phyloP scores from a whole-genome alignment of 495 filamentous ascomycete species.

The Annulohypoxylon maeteangense region DNA sequence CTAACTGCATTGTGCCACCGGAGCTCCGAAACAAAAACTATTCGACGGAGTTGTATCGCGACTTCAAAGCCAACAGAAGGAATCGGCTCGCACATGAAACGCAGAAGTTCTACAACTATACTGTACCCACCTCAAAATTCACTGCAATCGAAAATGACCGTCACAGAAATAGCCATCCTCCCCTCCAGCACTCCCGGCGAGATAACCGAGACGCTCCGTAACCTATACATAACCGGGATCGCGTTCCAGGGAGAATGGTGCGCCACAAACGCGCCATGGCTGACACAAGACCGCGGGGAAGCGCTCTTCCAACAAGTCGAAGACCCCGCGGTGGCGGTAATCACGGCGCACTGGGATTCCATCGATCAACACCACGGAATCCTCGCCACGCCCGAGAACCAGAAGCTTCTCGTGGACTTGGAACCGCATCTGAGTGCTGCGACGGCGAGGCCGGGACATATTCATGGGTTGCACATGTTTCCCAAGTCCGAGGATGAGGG shows the following conservation, averaged over 20 bases:
- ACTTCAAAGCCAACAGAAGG: background rate
- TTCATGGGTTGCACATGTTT: background rate
- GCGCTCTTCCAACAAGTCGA: conserved; percentile 15
- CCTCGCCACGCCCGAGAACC: conserved; percentile 9
- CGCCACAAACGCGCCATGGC: conserved; percentile 7
- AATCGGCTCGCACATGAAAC: background rate
- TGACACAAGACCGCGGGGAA: conserved; percentile 5
- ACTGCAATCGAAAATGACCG: background rate
- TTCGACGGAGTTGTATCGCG: background rate
- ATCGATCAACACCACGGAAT: conserved; percentile 5
- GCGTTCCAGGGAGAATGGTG: conserved; percentile 15
- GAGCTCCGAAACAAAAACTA: background rate
- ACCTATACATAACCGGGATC: background rate
- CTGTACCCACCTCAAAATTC: background rate
- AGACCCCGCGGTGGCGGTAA: background rate
- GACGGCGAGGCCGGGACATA: conserved; percentile 1
- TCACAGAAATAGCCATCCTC: conserved; percentile 5
- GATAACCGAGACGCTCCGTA: background rate
- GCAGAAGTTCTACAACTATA: no score
- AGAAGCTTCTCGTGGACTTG: background rate
- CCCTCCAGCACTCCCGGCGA: background rate
- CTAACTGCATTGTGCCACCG: background rate
- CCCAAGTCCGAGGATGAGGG: conserved; percentile 5
- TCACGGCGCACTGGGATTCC: conserved; percentile 19
- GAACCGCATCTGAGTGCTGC: background rate